phyloP scores from a whole-genome alignment of 768 basidiomycete species.

The Leucocoprinus sp. region DNA sequence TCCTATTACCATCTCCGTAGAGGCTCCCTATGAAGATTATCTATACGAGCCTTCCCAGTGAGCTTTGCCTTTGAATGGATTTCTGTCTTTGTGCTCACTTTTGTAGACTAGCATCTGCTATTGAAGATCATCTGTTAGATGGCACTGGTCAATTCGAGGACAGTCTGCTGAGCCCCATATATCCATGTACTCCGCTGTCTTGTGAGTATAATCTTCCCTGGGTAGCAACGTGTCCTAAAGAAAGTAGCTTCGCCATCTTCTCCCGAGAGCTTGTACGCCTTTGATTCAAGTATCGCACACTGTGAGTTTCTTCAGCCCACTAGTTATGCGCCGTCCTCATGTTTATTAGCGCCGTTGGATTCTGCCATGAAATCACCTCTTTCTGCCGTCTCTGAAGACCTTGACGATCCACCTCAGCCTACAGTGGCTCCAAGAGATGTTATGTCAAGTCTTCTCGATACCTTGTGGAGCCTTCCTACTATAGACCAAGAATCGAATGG shows the following conservation, averaged over 20 bases:
- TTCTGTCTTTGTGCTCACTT: background rate
- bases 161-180: background rate
- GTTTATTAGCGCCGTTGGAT: background rate
- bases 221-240: background rate
- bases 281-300: background rate
- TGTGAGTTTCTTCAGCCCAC: background rate
- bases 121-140: background rate
- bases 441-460: background rate
- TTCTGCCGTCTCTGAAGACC: background rate
- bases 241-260: background rate
- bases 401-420: background rate
- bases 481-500: background rate
- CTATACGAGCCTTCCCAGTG: background rate
- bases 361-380: background rate
- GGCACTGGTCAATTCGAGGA: background rate
- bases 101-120: background rate
- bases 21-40: background rate
- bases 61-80: background rate
- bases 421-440: constrained; percentile 3
- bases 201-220: background rate
- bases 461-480: background rate
- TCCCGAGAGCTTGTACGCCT: background rate
- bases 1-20: constrained; percentile 2
- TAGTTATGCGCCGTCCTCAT: background rate
- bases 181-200: background rate